These are phyloP conservation scores for Ceratobasidium theobromae DNA, from an alignment of 1,284 basidiomycete genomes.

Conservation along the genomic window DNA sequence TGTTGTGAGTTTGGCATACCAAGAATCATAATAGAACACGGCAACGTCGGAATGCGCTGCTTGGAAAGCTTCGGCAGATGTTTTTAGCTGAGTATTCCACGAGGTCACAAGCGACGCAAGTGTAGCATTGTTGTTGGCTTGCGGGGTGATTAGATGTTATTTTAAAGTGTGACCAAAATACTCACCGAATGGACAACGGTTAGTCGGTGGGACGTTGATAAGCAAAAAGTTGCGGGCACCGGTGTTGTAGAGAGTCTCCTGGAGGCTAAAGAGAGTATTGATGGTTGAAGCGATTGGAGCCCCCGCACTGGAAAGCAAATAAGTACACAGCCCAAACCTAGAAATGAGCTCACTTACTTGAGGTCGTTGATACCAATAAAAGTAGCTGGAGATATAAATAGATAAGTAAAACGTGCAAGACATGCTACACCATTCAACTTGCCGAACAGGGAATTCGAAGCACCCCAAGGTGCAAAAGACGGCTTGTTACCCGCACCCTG, in stretches of 20 bases:
- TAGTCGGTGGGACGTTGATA: constrained; percentile 18
- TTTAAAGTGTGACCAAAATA: background rate
- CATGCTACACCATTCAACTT: background rate
- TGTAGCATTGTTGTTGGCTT: constrained; percentile 21
- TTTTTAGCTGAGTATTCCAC: constrained; percentile 26
- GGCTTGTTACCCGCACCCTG: constrained; percentile 8
- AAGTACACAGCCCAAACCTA: background rate
- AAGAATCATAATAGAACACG: constrained; percentile 26
- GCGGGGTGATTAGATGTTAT: background rate
- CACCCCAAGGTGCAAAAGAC: constrained; percentile 10
- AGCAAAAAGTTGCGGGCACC: constrained; percentile 29
- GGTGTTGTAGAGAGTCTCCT: constrained; percentile 19
- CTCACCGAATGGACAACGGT: constrained; percentile 24
- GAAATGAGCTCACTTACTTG: background rate
- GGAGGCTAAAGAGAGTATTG: constrained; percentile 4
- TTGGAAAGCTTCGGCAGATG: constrained; percentile 22
- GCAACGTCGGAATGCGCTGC: constrained; percentile 24
- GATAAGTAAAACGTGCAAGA: background rate
- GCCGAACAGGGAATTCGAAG: constrained; percentile 20
- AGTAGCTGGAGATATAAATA: background rate
- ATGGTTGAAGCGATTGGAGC: constrained; percentile 10
- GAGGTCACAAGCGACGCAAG: background rate
- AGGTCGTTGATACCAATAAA: constrained; percentile 26
- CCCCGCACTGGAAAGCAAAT: background rate
- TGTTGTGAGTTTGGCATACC: no score